phyloP scores from a whole-genome alignment of 805 yeast species.

The Starmera caribaea region DNA sequence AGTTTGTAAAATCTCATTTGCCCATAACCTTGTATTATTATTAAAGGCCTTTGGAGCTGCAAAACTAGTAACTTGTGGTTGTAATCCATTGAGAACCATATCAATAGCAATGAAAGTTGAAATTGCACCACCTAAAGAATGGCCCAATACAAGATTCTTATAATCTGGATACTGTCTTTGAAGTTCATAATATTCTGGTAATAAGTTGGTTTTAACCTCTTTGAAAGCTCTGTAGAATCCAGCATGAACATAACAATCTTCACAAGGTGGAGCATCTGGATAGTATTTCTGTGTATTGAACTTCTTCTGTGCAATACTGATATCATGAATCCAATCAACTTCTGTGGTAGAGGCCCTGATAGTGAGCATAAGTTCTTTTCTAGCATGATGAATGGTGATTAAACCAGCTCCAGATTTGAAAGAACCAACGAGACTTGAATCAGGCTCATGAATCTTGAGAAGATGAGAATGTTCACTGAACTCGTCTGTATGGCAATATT shows the following conservation, averaged over 20 bases:
- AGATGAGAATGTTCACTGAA: constrained; percentile 5
- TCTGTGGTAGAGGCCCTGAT: constrained; percentile 59
- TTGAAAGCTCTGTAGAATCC: constrained; percentile 49
- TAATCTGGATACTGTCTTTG: constrained; percentile 35
- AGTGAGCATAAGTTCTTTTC: constrained; percentile 35
- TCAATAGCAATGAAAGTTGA: constrained; percentile 59
- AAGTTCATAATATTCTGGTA: constrained; percentile 23
- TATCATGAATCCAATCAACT: constrained; percentile 45
- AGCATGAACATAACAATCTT: constrained; percentile 47
- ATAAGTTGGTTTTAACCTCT: constrained; percentile 25
- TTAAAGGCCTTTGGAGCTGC: constrained; percentile 67
- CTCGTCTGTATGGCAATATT: constrained; percentile 6
- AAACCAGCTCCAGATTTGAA: constrained; percentile 40
- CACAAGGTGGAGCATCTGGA: constrained; percentile 24
- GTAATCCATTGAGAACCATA: constrained; percentile 40
- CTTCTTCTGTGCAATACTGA: no score
- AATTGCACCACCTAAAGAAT: constrained; percentile 70
- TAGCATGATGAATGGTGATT: constrained; percentile 37
- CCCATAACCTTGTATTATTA: constrained; percentile 36
- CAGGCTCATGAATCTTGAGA: constrained; percentile 1
- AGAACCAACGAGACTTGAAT: no score
- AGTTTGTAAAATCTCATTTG: constrained; percentile 40
- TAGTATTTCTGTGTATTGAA: no score
- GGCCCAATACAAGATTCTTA: constrained; percentile 51
- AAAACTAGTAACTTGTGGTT: constrained; percentile 46